These are phyloP conservation scores for Brassica napus DNA, from an alignment of 345 rosid species.

Conservation along the genomic window Da-Ae NC_063448.1:9106001-9106500, in stretches of 20 bases:
- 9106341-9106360: not conserved
- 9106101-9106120: slow-evolving; percentile 30
- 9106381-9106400: not conserved
- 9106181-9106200: not conserved
- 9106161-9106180: slow-evolving; percentile 22
- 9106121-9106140: slow-evolving; percentile 8
- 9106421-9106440: not conserved
- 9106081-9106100: slow-evolving; percentile 1
- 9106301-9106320: not conserved
- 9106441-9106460: not conserved
- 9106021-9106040: slow-evolving; percentile 25
- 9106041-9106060: slow-evolving; percentile 11
- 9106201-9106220: not conserved
- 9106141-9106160: slow-evolving; percentile 15
- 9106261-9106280: not conserved
- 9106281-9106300: not conserved
- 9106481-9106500: not conserved
- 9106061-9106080: slow-evolving; percentile 17
- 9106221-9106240: not conserved
- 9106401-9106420: not conserved
- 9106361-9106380: not conserved
- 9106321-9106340: not conserved
- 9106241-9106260: not conserved
- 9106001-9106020: not conserved
- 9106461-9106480: not conserved